Evolutionary conservation across 345 rosid genomes (phyloP).

Genomic region (Iberis pinnata): DNA sequence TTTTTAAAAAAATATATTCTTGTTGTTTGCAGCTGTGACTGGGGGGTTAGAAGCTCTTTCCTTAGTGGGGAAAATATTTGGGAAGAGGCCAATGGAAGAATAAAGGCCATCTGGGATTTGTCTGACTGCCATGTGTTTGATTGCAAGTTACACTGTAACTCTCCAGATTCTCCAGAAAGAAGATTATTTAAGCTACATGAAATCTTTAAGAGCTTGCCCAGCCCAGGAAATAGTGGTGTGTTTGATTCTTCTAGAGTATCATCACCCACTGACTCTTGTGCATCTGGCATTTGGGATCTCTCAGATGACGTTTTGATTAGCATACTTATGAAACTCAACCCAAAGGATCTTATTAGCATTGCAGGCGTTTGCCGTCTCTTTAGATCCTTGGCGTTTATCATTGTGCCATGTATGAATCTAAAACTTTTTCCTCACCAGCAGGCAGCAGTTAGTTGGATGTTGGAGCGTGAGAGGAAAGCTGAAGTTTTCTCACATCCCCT

Average conservation of each 20-base stretch:
- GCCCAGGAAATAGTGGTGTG: slow-evolving; percentile 34
- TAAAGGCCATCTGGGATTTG: slow-evolving; percentile 46
- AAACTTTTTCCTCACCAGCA: slow-evolving; percentile 91
- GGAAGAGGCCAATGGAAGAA: slow-evolving; percentile 29
- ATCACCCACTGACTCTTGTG: slow-evolving; percentile 32
- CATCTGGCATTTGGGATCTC: slow-evolving; percentile 64
- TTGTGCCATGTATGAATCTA: slow-evolving; percentile 87
- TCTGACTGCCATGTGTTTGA: slow-evolving; percentile 76
- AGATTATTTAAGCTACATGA: slow-evolving; percentile 70
- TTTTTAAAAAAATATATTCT: slow-evolving; percentile 24
- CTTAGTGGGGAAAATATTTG: slow-evolving; percentile 31
- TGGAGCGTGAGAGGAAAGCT: slow-evolving; percentile 67
- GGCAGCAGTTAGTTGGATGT: slow-evolving; percentile 92
- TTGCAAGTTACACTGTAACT: slow-evolving; percentile 51
- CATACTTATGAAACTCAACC: slow-evolving; percentile 47
- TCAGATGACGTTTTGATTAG: slow-evolving; percentile 60
- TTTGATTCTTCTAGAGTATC: slow-evolving; percentile 40
- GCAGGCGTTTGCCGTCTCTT: slow-evolving; percentile 72
- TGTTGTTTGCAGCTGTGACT: slow-evolving; percentile 73
- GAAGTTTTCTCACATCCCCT: slow-evolving; percentile 63
- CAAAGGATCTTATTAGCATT: slow-evolving; percentile 56
- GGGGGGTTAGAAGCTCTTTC: slow-evolving; percentile 57
- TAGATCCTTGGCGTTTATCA: slow-evolving; percentile 50
- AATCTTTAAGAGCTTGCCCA: slow-evolving; percentile 68
- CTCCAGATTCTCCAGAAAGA: slow-evolving; percentile 44